Evolutionary conservation across 306 rosid species (phyloP).

Genomic region (Gynostemma pentaphyllum): DNA sequence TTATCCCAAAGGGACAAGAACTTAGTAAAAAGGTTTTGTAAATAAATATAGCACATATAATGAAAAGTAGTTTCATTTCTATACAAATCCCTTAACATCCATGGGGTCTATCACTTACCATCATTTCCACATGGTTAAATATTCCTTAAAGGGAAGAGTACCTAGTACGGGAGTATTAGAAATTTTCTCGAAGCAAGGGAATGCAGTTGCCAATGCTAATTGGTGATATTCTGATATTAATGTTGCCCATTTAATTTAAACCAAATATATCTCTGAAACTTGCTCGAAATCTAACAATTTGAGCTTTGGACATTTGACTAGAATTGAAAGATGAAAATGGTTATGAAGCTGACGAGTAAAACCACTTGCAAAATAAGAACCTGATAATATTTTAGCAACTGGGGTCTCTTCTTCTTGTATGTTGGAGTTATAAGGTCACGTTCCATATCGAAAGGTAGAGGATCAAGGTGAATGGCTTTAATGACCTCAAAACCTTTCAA

Average conservation of each 20-base stretch:
- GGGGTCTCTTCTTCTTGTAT: slow-evolving; percentile 95
- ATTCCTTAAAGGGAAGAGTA: no score
- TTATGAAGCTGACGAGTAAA: not conserved
- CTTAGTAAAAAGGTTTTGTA: no score
- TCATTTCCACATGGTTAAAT: no score
- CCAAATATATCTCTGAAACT: not conserved
- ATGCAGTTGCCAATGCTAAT: no score
- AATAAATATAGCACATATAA: no score
- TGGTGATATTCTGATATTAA: no score
- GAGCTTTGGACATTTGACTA: not conserved
- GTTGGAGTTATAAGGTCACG: slow-evolving; percentile 96
- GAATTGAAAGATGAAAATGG: not conserved
- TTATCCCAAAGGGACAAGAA: no score
- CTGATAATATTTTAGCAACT: slow-evolving; percentile 78
- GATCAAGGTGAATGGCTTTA: slow-evolving; percentile 76
- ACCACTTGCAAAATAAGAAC: slow-evolving; percentile 16
- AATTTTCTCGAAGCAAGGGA: no score
- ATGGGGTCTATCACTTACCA: no score
- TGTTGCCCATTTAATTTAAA: not conserved
- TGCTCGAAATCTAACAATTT: not conserved
- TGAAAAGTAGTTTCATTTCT: no score
- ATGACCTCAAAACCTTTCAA: slow-evolving; percentile 87
- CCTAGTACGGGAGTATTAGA: no score
- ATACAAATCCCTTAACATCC: no score
- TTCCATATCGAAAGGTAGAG: slow-evolving; percentile 87